Base-by-base conservation (phyloP, 495 filamentous ascomycete species). In the Aspergillus olivimuriae region DNA sequence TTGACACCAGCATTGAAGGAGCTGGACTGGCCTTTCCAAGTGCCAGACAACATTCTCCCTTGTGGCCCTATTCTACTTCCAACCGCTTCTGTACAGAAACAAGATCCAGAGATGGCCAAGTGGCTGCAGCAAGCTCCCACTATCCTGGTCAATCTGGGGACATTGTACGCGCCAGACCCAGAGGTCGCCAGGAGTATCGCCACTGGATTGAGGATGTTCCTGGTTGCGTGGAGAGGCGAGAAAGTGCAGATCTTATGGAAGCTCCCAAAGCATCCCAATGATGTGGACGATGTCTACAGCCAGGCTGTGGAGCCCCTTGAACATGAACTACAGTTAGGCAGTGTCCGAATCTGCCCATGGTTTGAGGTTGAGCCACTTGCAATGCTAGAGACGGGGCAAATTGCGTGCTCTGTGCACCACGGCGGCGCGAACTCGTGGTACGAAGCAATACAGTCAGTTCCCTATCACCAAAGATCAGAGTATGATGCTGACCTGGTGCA, bases 381-480 rank as follows among this genome's bases (percentile, higher is more conserved):
- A 1, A 51, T 77, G 34, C 50, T 78, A 10, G 50, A 70, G 41
- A 69, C 57, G 0, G 71, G 71, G 0, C 50, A 68, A 22, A 63
- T 77, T n/a, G 52, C 70, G 16, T 63, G 62, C 15, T 70, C 63
- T 20, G 71, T 77, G 4, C 72, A 76, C 41, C 75, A 78, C 47
- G 75, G 75, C 4, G 74, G 75, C 17, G 63, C 71, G 0, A 75
- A 75, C 28, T 74, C 66, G n/a, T 78, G 65, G 37, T 70, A 73
- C 41, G 75, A 78, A 46, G 72, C 70, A 2, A 63, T 75, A 34
- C 66, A 65, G 72, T 78, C 60, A 45, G 63, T 63, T 20, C 15
- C 18, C n/a, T 10, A 23, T 23, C 23, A 16, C 9, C 2, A 16
- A n/a, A 17, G 14, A 17, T 28, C 19, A n/a, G n/a, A n/a, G 24